Conservation (phyloP, 2,329 filamentous ascomycete species). For the Fusarium penzigii region DNA sequence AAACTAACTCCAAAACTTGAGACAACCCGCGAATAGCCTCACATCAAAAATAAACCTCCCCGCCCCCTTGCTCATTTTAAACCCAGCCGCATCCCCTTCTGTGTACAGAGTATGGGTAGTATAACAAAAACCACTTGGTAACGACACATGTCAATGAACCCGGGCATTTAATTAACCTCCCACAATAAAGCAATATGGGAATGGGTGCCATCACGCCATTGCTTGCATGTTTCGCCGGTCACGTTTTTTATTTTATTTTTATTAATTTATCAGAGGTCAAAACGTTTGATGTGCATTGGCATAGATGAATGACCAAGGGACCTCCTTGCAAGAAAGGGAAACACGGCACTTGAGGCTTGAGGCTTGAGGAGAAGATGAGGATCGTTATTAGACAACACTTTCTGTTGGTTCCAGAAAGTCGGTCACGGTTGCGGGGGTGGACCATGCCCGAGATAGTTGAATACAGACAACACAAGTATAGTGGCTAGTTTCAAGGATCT, state of each 20-base stretch:
- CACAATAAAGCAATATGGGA: constrained; percentile 3
- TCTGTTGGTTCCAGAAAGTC: constrained; percentile 26
- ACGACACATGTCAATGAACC: no score
- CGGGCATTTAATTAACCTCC: constrained; percentile 23
- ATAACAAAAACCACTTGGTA: constrained; percentile 12
- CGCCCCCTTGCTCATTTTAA: no score
- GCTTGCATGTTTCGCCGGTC: constrained; percentile 28
- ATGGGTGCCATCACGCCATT: constrained; percentile 23
- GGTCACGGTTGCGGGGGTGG: constrained; percentile 29
- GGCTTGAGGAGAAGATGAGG: constrained; percentile 1
- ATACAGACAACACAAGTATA: no score
- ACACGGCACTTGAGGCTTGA: background rate
- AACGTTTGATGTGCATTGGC: constrained; percentile 1
- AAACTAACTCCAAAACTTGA: no score
- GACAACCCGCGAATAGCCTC: no score
- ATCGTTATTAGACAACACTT: constrained; percentile 2
- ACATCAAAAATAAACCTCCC: no score
- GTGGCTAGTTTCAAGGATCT: no score
- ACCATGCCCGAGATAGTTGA: constrained; percentile 27
- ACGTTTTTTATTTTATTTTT: constrained; percentile 21
- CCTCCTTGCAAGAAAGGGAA: background rate
- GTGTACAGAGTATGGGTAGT: background rate
- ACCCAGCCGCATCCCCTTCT: background rate
- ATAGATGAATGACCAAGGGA: constrained; percentile 7
- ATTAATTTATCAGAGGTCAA: constrained; percentile 7